These are phyloP conservation scores for Friedmanniomyces simplex DNA, from an alignment of 495 filamentous ascomycete genomes.

Conservation along the genomic window DNA sequence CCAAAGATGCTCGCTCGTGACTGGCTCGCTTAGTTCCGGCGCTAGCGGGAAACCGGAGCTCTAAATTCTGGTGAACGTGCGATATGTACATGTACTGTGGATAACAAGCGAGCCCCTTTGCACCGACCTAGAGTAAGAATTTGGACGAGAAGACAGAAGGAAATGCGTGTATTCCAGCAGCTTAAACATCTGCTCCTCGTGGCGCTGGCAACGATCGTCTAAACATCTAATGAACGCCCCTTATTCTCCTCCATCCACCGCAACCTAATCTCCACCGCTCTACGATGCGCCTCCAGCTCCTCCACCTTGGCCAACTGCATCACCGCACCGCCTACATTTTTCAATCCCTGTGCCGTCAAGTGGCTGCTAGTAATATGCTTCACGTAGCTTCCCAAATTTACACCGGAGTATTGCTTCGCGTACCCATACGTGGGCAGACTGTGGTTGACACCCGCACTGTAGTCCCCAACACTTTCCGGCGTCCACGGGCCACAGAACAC, in stretches of 20 bases:
- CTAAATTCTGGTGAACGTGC: too few relatives aligned
- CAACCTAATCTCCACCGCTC: conserved; percentile 82
- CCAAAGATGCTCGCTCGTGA: too few relatives aligned
- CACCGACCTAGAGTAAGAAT: too few relatives aligned
- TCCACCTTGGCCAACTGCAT: conserved; percentile 92
- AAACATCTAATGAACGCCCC: background rate
- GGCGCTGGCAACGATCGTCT: background rate
- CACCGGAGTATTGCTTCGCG: conserved; percentile 94
- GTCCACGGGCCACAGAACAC: conserved; percentile 96
- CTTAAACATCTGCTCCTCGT: background rate
- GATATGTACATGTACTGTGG: too few relatives aligned
- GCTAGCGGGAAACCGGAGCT: too few relatives aligned
- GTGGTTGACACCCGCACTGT: conserved; percentile 95
- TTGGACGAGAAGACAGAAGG: too few relatives aligned
- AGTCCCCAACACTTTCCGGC: conserved; percentile 93
- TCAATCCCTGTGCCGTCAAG: conserved; percentile 72
- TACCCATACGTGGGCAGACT: conserved; percentile 94
- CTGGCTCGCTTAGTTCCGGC: too few relatives aligned
- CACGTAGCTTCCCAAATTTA: conserved; percentile 87
- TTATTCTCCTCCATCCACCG: conserved; percentile 39
- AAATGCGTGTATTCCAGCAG: too few relatives aligned
- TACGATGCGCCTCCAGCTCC: conserved; percentile 85
- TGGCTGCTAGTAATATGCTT: conserved; percentile 94
- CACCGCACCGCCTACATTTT: conserved; percentile 74
- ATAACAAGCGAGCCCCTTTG: too few relatives aligned